Percentiles rank a stretch among this genome's conserved stretches.
Evolutionary conservation across 176 grass and related monocot genomes (phyloP).

Genomic region (Raddia guianensis): DNA sequence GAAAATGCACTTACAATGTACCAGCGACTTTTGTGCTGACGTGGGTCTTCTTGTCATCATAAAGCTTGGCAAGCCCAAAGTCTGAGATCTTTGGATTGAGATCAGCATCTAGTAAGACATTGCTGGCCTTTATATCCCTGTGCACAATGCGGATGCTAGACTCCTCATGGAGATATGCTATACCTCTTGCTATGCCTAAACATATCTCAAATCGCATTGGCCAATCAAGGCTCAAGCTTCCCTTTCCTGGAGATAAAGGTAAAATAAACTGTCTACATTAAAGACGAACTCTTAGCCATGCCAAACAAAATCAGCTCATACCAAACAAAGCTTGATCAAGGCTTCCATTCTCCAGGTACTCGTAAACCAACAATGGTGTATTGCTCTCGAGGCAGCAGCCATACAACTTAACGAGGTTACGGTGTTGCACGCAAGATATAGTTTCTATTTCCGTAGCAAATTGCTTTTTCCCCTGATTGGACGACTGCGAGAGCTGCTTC

Average conservation of each 20-base stretch:
- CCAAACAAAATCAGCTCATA: constrained; percentile 32
- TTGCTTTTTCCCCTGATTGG: constrained; percentile 77
- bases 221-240: constrained; percentile 61
- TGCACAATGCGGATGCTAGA: constrained; percentile 64
- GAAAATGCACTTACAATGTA: constrained; percentile 60
- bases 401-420: constrained; percentile 70
- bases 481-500: constrained; percentile 72
- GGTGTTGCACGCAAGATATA: constrained; percentile 76
- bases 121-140: constrained; percentile 83
- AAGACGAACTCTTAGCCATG: neutral
- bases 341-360: constrained; percentile 80
- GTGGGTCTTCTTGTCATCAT: constrained; percentile 68
- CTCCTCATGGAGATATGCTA: constrained; percentile 80
- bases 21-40: constrained; percentile 76
- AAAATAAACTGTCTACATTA: neutral
- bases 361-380: constrained; percentile 70
- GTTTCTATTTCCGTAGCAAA: constrained; percentile 83
- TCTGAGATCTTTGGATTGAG: constrained; percentile 78
- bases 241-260: constrained; percentile 52
- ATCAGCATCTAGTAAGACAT: constrained; percentile 66
- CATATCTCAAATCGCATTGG: constrained; percentile 63
- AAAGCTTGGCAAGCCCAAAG: constrained; percentile 79
- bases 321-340: constrained; percentile 78
- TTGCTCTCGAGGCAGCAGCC: constrained; percentile 81
- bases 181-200: constrained; percentile 63